Conservation (phyloP, 1,284 basidiomycete species). For the Exobasidium rhododendri region DNA sequence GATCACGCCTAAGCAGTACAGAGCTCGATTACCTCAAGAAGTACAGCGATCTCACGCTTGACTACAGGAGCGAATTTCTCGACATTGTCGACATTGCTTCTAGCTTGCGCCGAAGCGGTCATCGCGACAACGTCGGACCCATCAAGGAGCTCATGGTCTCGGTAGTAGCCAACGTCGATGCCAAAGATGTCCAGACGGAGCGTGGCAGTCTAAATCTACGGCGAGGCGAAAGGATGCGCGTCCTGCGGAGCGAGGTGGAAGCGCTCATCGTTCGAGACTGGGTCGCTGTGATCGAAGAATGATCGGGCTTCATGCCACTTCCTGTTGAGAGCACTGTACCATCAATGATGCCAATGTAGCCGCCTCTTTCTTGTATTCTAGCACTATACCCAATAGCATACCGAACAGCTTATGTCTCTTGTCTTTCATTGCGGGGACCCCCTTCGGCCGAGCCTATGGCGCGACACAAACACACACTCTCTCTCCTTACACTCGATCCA, state of each 20-base stretch:
- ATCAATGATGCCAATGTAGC: neutral
- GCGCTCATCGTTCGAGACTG: slow-evolving; percentile 87
- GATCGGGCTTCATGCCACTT: too few species aligned
- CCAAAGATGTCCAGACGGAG: slow-evolving; percentile 84
- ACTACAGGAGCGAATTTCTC: slow-evolving; percentile 78
- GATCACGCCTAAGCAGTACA: slow-evolving; percentile 76
- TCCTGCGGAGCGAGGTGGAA: slow-evolving; percentile 80
- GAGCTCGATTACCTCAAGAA: slow-evolving; percentile 84
- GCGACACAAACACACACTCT: too few species aligned
- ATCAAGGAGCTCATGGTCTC: slow-evolving; percentile 77
- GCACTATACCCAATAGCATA: too few species aligned
- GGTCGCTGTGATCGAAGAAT: slow-evolving; percentile 63
- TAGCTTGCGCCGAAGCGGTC: slow-evolving; percentile 18
- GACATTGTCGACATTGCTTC: slow-evolving; percentile 61
- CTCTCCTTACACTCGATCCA: too few species aligned
- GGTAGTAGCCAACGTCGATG: slow-evolving; percentile 75
- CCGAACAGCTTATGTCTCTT: too few species aligned
- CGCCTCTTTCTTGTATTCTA: too few species aligned
- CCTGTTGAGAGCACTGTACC: neutral
- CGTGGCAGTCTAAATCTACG: slow-evolving; percentile 77
- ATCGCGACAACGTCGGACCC: slow-evolving; percentile 56
- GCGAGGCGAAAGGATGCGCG: slow-evolving; percentile 81
- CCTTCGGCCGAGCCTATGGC: too few species aligned
- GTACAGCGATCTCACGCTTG: slow-evolving; percentile 76
- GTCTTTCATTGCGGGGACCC: too few species aligned